These are phyloP conservation scores for Malus hybrid DNA, from an alignment of 331 rosid genomes.

Conservation along the genomic window DNA sequence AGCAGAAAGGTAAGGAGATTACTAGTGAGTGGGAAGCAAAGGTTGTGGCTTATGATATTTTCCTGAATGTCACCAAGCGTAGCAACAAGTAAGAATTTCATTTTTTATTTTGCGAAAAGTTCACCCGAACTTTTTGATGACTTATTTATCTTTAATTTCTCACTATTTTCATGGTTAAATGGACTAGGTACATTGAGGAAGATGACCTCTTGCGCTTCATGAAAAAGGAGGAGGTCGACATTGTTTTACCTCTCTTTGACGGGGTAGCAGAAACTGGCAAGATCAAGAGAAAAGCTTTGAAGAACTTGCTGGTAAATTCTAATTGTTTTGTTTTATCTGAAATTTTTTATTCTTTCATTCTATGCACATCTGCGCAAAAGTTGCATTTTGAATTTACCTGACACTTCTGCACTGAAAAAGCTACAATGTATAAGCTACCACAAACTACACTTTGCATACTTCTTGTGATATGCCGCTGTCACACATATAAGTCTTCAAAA, in stretches of 20 bases:
- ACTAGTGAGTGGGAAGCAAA: conserved; percentile 77
- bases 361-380: not conserved
- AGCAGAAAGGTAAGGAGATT: conserved; percentile 47
- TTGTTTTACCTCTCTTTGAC: conserved; percentile 58
- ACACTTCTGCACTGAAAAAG: not conserved
- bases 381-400: no score
- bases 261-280: conserved; percentile 55
- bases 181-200: conserved; percentile 60
- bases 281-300: conserved; percentile 64
- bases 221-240: conserved; percentile 62
- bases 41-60: conserved; percentile 61
- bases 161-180: conserved; percentile 2
- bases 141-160: conserved; percentile 6
- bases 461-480: not conserved
- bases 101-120: not conserved
- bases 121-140: not conserved
- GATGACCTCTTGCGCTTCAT: conserved; percentile 69
- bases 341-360: not conserved
- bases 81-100: conserved; percentile 45
- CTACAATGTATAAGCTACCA: not conserved
- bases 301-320: conserved; percentile 64
- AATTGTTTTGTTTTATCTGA: not conserved
- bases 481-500: not conserved
- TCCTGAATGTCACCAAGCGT: conserved; percentile 60
- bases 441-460: not conserved